Evolutionary conservation across 2,329 filamentous ascomycete genomes (phyloP).

Genomic region (Myriosclerotinia duriaeana): DNA sequence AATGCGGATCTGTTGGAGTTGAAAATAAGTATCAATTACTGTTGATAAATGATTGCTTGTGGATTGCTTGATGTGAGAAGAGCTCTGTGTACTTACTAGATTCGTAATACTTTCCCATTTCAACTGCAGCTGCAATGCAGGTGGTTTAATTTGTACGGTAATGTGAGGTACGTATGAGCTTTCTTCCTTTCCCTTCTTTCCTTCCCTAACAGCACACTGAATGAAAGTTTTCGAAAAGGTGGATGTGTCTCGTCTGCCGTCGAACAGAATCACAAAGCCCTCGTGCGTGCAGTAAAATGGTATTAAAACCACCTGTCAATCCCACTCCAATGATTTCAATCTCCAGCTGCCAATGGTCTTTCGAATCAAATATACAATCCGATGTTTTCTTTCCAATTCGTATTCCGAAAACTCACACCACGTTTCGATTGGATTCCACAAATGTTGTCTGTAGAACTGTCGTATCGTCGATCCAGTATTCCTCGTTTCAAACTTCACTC

Average conservation of each 20-base stretch:
- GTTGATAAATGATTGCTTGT: neutral
- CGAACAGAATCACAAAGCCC: neutral
- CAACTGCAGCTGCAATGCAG: neutral
- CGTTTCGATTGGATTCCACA: neutral
- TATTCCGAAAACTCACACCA: slow-evolving; percentile 1
- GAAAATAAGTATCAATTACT: slow-evolving; percentile 2
- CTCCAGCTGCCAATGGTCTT: neutral
- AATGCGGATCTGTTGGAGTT: slow-evolving; percentile 24
- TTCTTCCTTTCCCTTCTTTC: neutral
- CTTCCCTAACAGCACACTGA: neutral
- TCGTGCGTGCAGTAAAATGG: neutral
- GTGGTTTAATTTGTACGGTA: neutral
- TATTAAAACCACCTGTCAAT: slow-evolving; percentile 2
- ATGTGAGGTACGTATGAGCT: neutral
- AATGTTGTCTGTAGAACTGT: neutral
- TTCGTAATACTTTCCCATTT: slow-evolving; percentile 23
- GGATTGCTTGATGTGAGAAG: neutral
- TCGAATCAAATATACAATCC: neutral
- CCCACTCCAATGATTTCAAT: neutral
- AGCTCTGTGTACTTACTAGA: slow-evolving; percentile 13
- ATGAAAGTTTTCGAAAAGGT: neutral
- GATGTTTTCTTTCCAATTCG: neutral
- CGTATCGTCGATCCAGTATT: slow-evolving; percentile 1
- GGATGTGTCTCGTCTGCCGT: neutral
- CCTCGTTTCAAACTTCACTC: slow-evolving; percentile 4